Evolutionary conservation across 1,284 basidiomycete species (phyloP), one percentile per base, ranked within the genome.

Genomic region (Pseudozyma tsukubaensis): DNA sequence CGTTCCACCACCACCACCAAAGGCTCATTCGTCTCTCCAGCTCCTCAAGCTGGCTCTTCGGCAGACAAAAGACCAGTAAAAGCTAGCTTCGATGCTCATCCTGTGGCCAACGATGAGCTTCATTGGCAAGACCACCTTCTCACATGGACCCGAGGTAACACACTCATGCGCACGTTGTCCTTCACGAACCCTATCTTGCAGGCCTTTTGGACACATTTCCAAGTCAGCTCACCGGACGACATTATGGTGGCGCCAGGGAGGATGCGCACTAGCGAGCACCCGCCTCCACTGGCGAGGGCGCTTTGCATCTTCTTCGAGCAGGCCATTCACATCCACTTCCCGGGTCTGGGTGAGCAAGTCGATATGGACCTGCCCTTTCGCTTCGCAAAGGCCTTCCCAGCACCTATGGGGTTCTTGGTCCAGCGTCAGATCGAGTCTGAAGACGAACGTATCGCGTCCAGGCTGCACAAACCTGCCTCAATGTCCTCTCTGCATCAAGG

Each of bases 281-380:
- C 43, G 21, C 21, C 48, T 24, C 44, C 54, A 32, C 48, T 51
- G 8, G 50, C 51, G 13, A 56, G 49, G 19, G 78, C 78, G 7
- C 60, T 82, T 18, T 83, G 80, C 60, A 59, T 83, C 45, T 72
- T 78, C 50, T 72, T 83, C 37, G 74, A 75, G 32, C 70, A 69
- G 40, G 68, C 66, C 9, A 49, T 79, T n/a, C 57, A 76, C 32
- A 64, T 83, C 10, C 70, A 80, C 59, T 62, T 80, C 11, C 72
- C 80, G 3, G 56, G 50, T 14, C 48, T 59, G 19, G 81, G 81
- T 18, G 70, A 78, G 42, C 68, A 79, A 50, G 55, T 75, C 18
- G 57, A 74, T 19, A 62, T 75, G 62, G 72, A 76, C 13, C 62
- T 83, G 0, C 67, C 62, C 5, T 79, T 79, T 47, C 69, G 74